Base-by-base conservation (phyloP, 192 early-diverging fungal genomes). In the Obelidium mucronatum region DNA sequence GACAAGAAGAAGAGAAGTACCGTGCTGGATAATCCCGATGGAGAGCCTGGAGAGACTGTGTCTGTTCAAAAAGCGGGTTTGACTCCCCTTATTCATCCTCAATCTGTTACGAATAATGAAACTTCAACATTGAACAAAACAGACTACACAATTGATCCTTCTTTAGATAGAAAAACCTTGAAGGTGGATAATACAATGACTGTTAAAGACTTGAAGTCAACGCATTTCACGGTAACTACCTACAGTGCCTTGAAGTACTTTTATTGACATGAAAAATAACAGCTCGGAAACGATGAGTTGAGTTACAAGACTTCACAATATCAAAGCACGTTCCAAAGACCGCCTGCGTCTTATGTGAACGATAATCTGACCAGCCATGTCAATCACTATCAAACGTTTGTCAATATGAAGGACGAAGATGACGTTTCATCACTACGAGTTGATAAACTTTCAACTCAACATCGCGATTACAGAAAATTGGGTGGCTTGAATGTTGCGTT, bases 11-110 rank as follows among this genome's bases (percentile, higher is more conserved):
- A 67, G 51, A 19, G 53, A 34, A 76, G 74, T 33, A 76, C 74
- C 24, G 74, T 76, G 4, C 30, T 76, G 13, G 74, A 76, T 67
- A 67, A 54, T 24, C 64, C 65, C 4, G 74, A 76, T 67, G 74
- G 65, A 19, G 74, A 67, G 63, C 39, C 33, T 5, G 61, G 64
- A 15, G 65, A 53, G n/a, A 30, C 11, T 19, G n/a, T 34, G 8
- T 34, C 26, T 17, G 63, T 66, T 17, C 61, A 76, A 67, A 40
- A 67, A 35, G 22, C 64, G 24, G 74, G 73, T 65, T 19, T 22
- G 39, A 30, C 11, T 31, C n/a, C n/a, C n/a, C n/a, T n/a, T n/a
- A n/a, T n/a, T n/a, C n/a, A n/a, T n/a, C n/a, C n/a, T n/a, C n/a
- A n/a, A n/a, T 33, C 36, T 30, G 22, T 60, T 60, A 61, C 54